Base-by-base conservation (phyloP, 2,329 filamentous ascomycete species). In the Neonectria punicea region DNA sequence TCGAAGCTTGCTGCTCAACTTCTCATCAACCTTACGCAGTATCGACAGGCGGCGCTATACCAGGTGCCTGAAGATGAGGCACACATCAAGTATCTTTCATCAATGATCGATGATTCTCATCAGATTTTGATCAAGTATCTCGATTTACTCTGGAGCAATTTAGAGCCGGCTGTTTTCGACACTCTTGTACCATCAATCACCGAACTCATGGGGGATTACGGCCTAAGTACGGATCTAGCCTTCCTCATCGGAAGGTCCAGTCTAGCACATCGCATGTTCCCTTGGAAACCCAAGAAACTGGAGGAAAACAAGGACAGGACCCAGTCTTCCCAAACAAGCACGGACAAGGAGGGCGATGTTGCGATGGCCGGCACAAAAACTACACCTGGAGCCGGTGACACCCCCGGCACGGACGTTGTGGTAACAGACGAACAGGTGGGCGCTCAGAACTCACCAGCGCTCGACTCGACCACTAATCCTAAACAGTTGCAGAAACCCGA, bases 101-200 rank as follows among this genome's bases (percentile, higher is more conserved):
- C 93, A 56, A 90, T 97, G 69, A 87, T 97, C 57, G 96, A 99
- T 76, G 94, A 97, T 76, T 91, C 97, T 20, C 93, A 97, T 70
- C 89, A 92, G 65, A 91, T 94, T 9, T 85, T 98, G 25, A 87
- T 89, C 25, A 94, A 98, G 74, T 99, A 97, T 75, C 85, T 98
- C 18, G 96, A 98, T 73, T 86, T 98, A 7, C 85, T 99, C 34
- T 92, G 92, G 75, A 92, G 89, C 76, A 97, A 94, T 74, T 81
- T 98, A 32, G 85, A 90, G 0, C 84, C 89, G 0, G 87, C 91
- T 41, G 89, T 94, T 20, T 98, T 98, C 66, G 92, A 97, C 73
- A 81, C 84, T 2, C 86, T 92, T 18, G 90, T 98, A 6, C 96
- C 96, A 1, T 87, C 89, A 32, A 87, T 97, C 46, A 82, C 89